Percentiles rank a stretch among this genome's conserved stretches.
Conservation (phyloP, 352 stramenopile species). For the Globisporangium barbulae region DNA sequence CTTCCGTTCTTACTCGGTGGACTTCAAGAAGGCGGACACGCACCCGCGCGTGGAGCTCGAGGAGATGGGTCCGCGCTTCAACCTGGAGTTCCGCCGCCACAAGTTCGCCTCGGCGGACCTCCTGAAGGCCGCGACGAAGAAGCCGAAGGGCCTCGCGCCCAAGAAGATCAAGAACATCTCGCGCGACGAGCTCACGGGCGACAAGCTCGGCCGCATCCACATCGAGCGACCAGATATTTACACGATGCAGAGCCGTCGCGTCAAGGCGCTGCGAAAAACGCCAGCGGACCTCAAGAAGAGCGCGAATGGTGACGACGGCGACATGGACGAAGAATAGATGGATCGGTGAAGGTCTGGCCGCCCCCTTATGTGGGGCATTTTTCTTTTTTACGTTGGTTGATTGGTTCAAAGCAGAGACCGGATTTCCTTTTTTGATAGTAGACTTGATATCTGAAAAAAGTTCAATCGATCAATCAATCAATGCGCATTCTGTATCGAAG, state of each 20-base stretch:
- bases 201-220: slow-evolving; percentile 98
- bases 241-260: slow-evolving; percentile 93
- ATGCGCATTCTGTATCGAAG: slow-evolving; percentile 4
- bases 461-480: neutral
- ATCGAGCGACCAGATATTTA: slow-evolving; percentile 97
- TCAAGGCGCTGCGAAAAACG: slow-evolving; percentile 92
- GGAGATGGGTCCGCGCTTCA: slow-evolving; percentile 88
- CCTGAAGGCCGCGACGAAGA: slow-evolving; percentile 95
- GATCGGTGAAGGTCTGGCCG: neutral
- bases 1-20: slow-evolving; percentile 96
- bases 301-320: slow-evolving; percentile 24
- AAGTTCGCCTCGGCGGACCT: slow-evolving; percentile 95
- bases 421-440: neutral
- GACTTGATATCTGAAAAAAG: neutral
- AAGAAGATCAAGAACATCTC: slow-evolving; percentile 99
- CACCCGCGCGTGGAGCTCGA: slow-evolving; percentile 87
- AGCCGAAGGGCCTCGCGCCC: slow-evolving; percentile 85
- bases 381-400: neutral
- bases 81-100: slow-evolving; percentile 91
- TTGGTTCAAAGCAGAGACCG: neutral
- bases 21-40: slow-evolving; percentile 89
- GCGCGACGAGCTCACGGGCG: slow-evolving; percentile 95
- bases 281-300: slow-evolving; percentile 74
- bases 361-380: neutral
- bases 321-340: slow-evolving; percentile 29